These are phyloP conservation scores for Aristolochia fimbriata DNA, from an alignment of 164 flowering plant species.

Conservation along the genomic window DNA sequence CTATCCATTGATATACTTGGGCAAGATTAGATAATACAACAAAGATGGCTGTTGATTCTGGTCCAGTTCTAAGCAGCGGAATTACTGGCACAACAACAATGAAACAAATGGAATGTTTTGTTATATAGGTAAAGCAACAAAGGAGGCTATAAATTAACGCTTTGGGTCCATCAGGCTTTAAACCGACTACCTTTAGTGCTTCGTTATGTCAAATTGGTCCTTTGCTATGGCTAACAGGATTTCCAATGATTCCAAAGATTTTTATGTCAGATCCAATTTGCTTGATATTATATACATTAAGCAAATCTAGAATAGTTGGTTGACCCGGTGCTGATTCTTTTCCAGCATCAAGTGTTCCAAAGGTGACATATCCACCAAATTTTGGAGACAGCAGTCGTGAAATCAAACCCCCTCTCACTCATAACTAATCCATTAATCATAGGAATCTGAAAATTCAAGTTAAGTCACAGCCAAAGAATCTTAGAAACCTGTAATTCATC, in stretches of 20 bases:
- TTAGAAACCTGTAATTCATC: background rate
- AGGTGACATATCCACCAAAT: constrained; percentile 94
- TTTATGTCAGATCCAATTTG: constrained; percentile 64
- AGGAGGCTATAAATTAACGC: too few relatives aligned
- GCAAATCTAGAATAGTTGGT: constrained; percentile 67
- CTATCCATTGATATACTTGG: too few relatives aligned
- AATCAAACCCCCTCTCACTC: constrained; percentile 84
- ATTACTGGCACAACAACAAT: too few relatives aligned
- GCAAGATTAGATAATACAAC: too few relatives aligned
- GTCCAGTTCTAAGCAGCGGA: too few relatives aligned
- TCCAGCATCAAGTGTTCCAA: constrained; percentile 70
- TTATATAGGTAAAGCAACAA: too few relatives aligned
- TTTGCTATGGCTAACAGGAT: constrained; percentile 93
- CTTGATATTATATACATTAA: constrained; percentile 63
- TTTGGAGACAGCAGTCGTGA: constrained; percentile 83
- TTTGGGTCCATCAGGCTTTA: too few relatives aligned
- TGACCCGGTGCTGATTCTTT: constrained; percentile 92
- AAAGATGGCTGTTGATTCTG: too few relatives aligned
- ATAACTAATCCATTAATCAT: constrained; percentile 79
- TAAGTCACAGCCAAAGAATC: constrained; percentile 3
- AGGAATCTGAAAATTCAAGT: constrained; percentile 57
- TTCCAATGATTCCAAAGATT: constrained; percentile 88
- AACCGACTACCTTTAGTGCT: constrained; percentile 65
- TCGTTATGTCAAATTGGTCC: constrained; percentile 62
- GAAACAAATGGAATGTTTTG: too few relatives aligned